Evolutionary conservation across 495 filamentous ascomycete species (phyloP), one percentile per base, ranked within the genome.

Genomic region (Daldinia concentrica): DNA sequence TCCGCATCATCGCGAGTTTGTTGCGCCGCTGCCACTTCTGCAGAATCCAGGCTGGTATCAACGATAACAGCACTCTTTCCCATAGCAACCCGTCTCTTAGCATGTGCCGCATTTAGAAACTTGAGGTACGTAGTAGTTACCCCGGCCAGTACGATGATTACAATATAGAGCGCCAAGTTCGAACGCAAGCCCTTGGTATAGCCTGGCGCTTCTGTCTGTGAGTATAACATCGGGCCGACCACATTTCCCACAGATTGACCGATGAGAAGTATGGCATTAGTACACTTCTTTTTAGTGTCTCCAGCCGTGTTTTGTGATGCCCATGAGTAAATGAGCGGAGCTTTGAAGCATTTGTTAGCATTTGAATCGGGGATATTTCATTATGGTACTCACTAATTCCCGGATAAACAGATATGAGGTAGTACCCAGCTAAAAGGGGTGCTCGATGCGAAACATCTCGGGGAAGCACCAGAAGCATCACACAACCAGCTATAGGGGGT

Each of bases 251-350:
- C 83, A 61, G 83, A 86, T 58, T 87, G 85, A 7, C 88, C 88
- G 32, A 89, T 78, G 62, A 88, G 84, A 15, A 89, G 73, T 11
- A 89, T 81, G 58, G 80, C 86, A 12, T 87, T 89, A 2, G 84
- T 87, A 24, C 84, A 80, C 65, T 89, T 89, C 68, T 85, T 84
- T 78, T 90, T 90, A 6, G 88, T 89, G 64, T 90, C 87, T 9
- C 88, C 88, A 0, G 85, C 87, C 0, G 88, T 90, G 72, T 90
- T 90, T 66, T 82, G 86, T 0, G 86, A 84, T 1, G 83, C 85
- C 87, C 87, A 90, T 1, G 86, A 86, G 78, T 89, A 89, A 58
- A 90, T 86, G 61, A 90, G 73, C 1, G 88, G 88, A 7, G 86
- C 71, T 73, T 43, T 26, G 15, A 9, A 22, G 15, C 2, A n/a